A percentile compares a stretch with the other conserved stretches of the same genome.
Conservation (phyloP, 202 grass and related monocot species). For the Elaeis oleifera region DNA sequence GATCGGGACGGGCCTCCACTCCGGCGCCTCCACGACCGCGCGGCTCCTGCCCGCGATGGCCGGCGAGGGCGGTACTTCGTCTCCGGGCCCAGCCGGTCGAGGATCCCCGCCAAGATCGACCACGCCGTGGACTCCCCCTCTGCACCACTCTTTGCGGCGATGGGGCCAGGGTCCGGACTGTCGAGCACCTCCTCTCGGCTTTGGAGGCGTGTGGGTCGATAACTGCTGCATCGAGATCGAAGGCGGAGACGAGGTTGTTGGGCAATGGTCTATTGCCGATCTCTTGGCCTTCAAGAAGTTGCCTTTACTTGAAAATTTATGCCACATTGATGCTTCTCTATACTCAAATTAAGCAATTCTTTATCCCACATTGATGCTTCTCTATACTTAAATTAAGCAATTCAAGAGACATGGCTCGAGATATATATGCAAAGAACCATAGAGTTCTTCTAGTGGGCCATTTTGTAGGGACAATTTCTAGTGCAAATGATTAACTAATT, state of each 20-base stretch:
- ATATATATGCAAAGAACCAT: too few relatives aligned
- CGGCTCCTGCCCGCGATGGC: constrained; percentile 55
- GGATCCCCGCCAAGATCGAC: constrained; percentile 43
- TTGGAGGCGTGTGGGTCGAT: constrained; percentile 77
- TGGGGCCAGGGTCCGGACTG: constrained; percentile 41
- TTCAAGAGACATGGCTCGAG: too few relatives aligned
- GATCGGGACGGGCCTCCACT: constrained; percentile 66
- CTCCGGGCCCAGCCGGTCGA: constrained; percentile 13
- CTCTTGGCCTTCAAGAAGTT: too few relatives aligned
- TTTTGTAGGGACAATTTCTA: background rate
- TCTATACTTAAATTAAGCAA: too few relatives aligned
- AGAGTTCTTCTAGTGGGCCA: background rate
- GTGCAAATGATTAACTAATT: constrained; percentile 25
- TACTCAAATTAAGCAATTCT: too few relatives aligned
- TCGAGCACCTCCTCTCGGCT: constrained; percentile 79
- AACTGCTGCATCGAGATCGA: constrained; percentile 69
- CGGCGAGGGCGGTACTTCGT: constrained; percentile 79
- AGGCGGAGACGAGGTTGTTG: constrained; percentile 62
- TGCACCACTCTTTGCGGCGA: constrained; percentile 59
- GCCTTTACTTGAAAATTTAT: too few relatives aligned
- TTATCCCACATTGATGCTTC: too few relatives aligned
- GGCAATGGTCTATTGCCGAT: background rate
- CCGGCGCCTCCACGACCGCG: constrained; percentile 30
- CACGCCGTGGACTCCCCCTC: constrained; percentile 47
- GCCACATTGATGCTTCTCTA: too few relatives aligned